Evolutionary conservation across 192 early-diverging fungal species (phyloP), one percentile per base, ranked within the genome.

Genomic region (Linnemannia schmuckeri): DNA sequence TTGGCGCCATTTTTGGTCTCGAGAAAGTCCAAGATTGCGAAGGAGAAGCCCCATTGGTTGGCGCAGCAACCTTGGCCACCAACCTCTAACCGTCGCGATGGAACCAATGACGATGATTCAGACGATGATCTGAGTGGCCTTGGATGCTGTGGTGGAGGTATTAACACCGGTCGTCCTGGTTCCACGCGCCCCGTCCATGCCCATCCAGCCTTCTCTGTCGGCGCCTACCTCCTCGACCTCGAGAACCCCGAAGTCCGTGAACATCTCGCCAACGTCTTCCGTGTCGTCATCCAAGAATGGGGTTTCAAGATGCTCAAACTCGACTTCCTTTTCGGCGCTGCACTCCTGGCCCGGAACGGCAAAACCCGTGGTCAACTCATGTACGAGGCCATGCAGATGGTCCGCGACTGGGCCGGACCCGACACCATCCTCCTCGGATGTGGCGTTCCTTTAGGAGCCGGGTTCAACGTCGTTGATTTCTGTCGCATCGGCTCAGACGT

Each of bases 401-500:
- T 92, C 15, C 89, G 89, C 15, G 80, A 82, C 38, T 79, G 88
- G 38, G 82, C 79, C 12, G 88, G 89, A 37, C 81, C 88, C 7
- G 85, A 89, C 1, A 88, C 82, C 30, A 75, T 90, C 41, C 88
- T 92, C 20, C 70, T 92, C 3, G 91, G 90, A 1, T 92, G 91
- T 70, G 91, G 91, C 54, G 89, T 89, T 6, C 91, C 91, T 44
- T 73, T 92, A 2, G 90, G 88, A 4, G 68, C 90, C n/a, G 80
- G 88, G 7, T 92, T 88, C 52, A 85, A 84, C 79, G 66, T 88
- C 27, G 83, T 88, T 0, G 91, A 92, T 61, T 92, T 83, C 55
- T 92, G 91, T 71, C 90, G 91, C 4, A 90, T 92, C 30, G 91
- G 91, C 15, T 85, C 85, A 41, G 91, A 92, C 78, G 91, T 92